Conservation (phyloP, 305 asterid species). For the Fraxinus angustifolia region DNA sequence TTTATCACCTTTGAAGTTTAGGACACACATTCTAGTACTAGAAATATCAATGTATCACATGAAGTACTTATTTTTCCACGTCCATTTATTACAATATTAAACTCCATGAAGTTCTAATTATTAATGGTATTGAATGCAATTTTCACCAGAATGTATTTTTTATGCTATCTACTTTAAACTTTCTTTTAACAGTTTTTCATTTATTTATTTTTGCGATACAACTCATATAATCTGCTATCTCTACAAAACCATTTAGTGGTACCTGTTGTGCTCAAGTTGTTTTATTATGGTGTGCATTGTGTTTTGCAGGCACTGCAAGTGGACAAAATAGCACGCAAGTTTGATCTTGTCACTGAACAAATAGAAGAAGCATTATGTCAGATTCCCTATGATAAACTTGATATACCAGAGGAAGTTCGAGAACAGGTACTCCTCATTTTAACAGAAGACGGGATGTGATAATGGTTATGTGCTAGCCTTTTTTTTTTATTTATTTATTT, state of each 20-base stretch:
- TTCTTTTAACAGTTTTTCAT: not conserved
- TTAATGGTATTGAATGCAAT: not conserved
- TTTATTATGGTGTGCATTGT: not conserved
- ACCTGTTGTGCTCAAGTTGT: constrained; percentile 1
- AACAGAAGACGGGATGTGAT: not conserved
- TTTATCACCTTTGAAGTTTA: not conserved
- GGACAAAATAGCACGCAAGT: constrained; percentile 56
- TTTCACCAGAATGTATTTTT: not conserved
- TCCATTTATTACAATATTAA: not conserved
- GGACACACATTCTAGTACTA: not conserved
- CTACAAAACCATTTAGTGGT: not conserved
- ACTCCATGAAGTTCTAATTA: constrained; percentile 8
- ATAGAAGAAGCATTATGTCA: constrained; percentile 70
- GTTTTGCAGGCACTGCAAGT: constrained; percentile 72
- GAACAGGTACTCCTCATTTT: constrained; percentile 61
- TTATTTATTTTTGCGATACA: not conserved
- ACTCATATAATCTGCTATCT: not conserved
- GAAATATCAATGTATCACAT: not conserved
- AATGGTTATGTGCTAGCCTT: not conserved
- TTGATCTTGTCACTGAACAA: constrained; percentile 54
- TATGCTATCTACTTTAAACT: not conserved
- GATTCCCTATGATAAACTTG: constrained; percentile 61
- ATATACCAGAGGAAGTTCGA: constrained; percentile 80
- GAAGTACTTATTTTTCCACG: not conserved
- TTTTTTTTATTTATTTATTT: not conserved